Conservation (phyloP, 1,139 yeast genomes). For the Candida tunisiensis region DNA sequence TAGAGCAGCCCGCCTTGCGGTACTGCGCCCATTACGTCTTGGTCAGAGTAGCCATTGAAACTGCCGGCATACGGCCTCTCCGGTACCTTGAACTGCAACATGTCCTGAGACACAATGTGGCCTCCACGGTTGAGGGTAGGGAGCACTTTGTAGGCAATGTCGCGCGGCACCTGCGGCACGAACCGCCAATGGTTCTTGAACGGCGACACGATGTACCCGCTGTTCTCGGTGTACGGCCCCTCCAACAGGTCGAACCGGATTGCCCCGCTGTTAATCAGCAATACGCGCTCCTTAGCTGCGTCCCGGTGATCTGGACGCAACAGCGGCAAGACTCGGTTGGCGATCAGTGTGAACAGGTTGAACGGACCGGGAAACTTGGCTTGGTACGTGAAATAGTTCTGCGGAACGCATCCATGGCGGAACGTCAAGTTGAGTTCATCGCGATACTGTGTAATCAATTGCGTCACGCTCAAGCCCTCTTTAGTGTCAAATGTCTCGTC, state of each 20-base stretch:
- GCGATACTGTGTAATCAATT: conserved; percentile 29
- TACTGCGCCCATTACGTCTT: conserved; percentile 2
- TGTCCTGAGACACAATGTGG: conserved; percentile 1
- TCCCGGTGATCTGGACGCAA: conserved; percentile 18
- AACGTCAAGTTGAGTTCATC: conserved; percentile 35
- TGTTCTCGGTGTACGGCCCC: conserved; percentile 71
- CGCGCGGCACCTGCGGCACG: conserved; percentile 32
- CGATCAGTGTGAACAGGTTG: conserved; percentile 46
- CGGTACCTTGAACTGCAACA: conserved; percentile 2
- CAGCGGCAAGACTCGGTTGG: conserved; percentile 41
- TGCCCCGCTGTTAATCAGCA: conserved; percentile 76
- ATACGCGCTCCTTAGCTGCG: conserved; percentile 24
- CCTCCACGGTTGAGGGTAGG: conserved; percentile 26
- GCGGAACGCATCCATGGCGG: conserved; percentile 47
- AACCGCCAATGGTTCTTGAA: conserved; percentile 66
- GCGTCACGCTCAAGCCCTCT: conserved; percentile 33
- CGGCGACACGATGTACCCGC: conserved; percentile 76
- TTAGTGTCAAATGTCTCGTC: conserved; percentile 26
- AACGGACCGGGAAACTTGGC: conserved; percentile 47
- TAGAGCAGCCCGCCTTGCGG: conserved; percentile 5
- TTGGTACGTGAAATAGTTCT: conserved; percentile 48
- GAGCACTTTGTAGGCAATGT: conserved; percentile 31
- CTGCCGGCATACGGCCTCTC: conserved; percentile 6
- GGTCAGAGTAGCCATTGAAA: conserved; percentile 6
- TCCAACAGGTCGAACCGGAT: conserved; percentile 75